A percentile compares a stretch with the other conserved stretches of the same genome.
phyloP scores from a whole-genome alignment of 306 rosid species.

The Gastrolobium bilobum region DNA sequence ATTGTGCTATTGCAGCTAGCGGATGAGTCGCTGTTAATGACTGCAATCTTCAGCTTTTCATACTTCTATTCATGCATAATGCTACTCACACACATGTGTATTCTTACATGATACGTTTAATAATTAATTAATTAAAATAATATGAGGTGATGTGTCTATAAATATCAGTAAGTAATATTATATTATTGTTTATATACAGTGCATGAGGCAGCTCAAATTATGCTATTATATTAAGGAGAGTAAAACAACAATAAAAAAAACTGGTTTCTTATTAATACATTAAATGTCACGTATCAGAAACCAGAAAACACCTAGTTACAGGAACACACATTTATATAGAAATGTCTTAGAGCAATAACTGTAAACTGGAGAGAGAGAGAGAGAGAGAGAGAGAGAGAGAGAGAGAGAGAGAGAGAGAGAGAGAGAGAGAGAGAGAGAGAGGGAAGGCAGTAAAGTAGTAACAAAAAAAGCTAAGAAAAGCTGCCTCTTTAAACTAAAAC shows the following conservation, averaged over 20 bases:
- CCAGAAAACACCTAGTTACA: constrained; percentile 16
- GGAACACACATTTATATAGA: not conserved
- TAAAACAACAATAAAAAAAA: constrained; percentile 42
- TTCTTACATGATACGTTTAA: not conserved
- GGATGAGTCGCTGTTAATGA: constrained; percentile 31
- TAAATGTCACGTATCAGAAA: not conserved
- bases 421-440: constrained; percentile 15
- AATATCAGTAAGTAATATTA: not conserved
- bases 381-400: constrained; percentile 8
- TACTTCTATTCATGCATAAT: constrained; percentile 21
- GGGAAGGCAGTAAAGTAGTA: constrained; percentile 36
- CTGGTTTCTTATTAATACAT: not conserved
- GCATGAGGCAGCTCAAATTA: constrained; percentile 41
- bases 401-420: constrained; percentile 8
- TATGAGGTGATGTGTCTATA: not conserved
- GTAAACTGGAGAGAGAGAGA: constrained; percentile 37
- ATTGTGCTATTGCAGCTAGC: constrained; percentile 24
- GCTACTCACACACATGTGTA: constrained; percentile 19
- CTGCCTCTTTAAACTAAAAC: constrained; percentile 47
- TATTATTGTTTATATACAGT: constrained; percentile 8
- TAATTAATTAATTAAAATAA: not conserved
- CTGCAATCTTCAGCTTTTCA: constrained; percentile 56
- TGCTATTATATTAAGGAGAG: not conserved
- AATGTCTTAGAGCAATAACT: constrained; percentile 40
- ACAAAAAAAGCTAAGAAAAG: constrained; percentile 45